Evolutionary conservation across 1,284 basidiomycete genomes (phyloP).

Genomic region (Ustilago nuda): DNA sequence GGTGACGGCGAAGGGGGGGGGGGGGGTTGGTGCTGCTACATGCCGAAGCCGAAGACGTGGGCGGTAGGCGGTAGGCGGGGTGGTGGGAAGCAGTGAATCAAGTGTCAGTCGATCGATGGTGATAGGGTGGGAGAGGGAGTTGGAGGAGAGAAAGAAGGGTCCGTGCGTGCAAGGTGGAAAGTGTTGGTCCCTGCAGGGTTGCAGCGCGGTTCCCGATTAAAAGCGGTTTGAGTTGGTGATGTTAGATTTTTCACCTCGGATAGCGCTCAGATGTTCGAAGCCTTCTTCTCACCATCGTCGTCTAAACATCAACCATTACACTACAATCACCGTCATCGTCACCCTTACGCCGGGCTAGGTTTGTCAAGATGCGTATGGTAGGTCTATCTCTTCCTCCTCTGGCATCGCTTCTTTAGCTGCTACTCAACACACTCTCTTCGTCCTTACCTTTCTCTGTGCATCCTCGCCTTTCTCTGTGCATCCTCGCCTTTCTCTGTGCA

Average conservation of each 20-base stretch:
- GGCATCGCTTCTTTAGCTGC: neutral
- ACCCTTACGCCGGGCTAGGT: neutral
- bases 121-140: neutral
- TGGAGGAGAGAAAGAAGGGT: neutral
- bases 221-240: no score
- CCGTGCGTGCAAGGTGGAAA: neutral
- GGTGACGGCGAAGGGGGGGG: no score
- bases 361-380: slow-evolving; percentile 47
- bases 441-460: neutral
- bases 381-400: neutral
- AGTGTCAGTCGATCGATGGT: neutral
- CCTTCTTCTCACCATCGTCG: slow-evolving; percentile 7
- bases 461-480: neutral
- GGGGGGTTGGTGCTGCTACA: no score
- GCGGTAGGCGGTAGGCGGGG: no score
- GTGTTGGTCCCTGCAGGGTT: slow-evolving; percentile 16
- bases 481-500: neutral
- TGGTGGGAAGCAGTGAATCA: neutral
- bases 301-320: neutral
- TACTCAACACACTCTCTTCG: neutral
- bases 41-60: no score
- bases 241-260: neutral
- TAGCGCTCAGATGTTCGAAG: neutral
- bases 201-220: no score
- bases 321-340: slow-evolving; percentile 7